Percentiles rank a stretch among this genome's conserved stretches.
Conservation (phyloP, 2,329 filamentous ascomycete species). For the Pseudopithomyces maydicus region DNA sequence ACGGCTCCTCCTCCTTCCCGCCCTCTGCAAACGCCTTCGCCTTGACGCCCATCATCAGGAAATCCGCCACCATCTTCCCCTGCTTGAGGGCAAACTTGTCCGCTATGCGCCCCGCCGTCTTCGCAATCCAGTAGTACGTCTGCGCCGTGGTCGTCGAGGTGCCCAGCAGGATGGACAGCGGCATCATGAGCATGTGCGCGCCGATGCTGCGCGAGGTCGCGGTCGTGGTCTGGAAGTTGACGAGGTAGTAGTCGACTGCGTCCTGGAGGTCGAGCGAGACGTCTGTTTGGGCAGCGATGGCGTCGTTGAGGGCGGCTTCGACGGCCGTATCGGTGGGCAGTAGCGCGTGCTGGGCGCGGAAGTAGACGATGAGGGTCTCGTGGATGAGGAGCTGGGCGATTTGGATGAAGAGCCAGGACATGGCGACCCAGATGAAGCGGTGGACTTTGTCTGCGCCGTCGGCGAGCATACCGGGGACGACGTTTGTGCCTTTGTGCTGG, state of each 20-base stretch:
- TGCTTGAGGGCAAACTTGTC: slow-evolving; percentile 18
- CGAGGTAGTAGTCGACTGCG: slow-evolving; percentile 13
- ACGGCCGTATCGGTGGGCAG: neutral
- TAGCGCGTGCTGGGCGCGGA: neutral
- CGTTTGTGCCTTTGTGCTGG: slow-evolving; percentile 1
- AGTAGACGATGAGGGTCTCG: slow-evolving; percentile 16
- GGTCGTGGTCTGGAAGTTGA: slow-evolving; percentile 5
- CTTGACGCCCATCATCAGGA: neutral
- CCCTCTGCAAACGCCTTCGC: neutral
- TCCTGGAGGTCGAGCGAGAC: slow-evolving; percentile 12
- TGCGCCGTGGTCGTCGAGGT: slow-evolving; percentile 1
- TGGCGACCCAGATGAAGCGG: slow-evolving; percentile 14
- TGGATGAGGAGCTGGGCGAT: slow-evolving; percentile 12
- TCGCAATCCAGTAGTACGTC: slow-evolving; percentile 15
- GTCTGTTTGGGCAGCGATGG: slow-evolving; percentile 2
- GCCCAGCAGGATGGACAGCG: slow-evolving; percentile 13
- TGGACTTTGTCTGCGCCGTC: slow-evolving; percentile 9
- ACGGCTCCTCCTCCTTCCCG: no score
- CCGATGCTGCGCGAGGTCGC: slow-evolving; percentile 11
- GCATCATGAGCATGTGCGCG: slow-evolving; percentile 19
- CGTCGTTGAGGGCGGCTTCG: neutral
- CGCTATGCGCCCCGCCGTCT: slow-evolving; percentile 11
- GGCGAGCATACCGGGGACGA: neutral
- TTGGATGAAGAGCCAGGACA: slow-evolving; percentile 15
- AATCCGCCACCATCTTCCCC: slow-evolving; percentile 18